A percentile compares a stretch with the other conserved stretches of the same genome.
These are phyloP conservation scores for Colletotrichum kahawae DNA, from an alignment of 2,329 filamentous ascomycete genomes.

Conservation along the genomic window DNA sequence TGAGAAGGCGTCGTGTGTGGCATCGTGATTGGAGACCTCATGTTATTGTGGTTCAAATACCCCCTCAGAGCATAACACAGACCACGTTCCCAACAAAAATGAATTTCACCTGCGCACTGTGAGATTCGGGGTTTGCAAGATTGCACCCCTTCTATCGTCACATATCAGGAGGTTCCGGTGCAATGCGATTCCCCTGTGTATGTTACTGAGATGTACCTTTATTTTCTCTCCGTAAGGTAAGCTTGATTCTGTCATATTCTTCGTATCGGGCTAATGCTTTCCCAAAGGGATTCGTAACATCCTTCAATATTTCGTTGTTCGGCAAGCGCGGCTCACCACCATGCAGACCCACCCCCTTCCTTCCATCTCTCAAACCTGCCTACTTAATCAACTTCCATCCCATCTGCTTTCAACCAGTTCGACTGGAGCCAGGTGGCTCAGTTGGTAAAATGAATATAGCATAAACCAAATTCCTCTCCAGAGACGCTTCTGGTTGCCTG, in stretches of 20 bases:
- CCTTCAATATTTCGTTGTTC: background rate
- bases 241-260: background rate
- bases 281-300: background rate
- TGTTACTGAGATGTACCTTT: background rate
- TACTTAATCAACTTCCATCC: background rate
- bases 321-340: background rate
- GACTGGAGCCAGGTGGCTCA: background rate
- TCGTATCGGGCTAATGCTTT: background rate
- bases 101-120: background rate
- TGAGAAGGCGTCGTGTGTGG: background rate
- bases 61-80: background rate
- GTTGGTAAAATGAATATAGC: background rate
- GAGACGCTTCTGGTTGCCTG: background rate
- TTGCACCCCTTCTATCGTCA: background rate
- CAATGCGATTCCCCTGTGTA: background rate
- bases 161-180: background rate
- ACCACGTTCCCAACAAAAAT: background rate
- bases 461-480: background rate
- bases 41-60: background rate
- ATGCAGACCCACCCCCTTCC: background rate
- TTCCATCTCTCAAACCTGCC: background rate
- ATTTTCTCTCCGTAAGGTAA: background rate
- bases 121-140: background rate
- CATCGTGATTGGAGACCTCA: background rate
- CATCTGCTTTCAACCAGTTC: background rate